A percentile compares a stretch with the other conserved stretches of the same genome.
Conservation (phyloP, 805 yeast species). For the Nakazawaea wickerhamii region DNA sequence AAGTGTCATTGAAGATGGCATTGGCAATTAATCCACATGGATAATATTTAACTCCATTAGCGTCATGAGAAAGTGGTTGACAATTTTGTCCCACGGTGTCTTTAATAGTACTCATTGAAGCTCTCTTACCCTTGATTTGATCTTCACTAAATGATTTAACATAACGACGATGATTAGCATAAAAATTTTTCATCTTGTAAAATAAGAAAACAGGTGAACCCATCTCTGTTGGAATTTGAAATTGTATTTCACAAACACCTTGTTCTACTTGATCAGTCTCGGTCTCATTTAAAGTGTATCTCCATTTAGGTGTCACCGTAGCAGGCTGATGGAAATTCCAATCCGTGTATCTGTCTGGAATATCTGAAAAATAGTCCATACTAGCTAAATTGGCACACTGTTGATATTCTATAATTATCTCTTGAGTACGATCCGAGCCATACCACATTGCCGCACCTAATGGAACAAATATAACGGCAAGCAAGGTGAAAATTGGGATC, state of each 20-base stretch:
- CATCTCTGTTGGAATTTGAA: constrained; percentile 67
- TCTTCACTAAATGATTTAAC: constrained; percentile 79
- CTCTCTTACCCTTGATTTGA: constrained; percentile 75
- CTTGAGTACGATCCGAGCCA: constrained; percentile 72
- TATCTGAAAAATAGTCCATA: constrained; percentile 36
- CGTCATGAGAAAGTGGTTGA: constrained; percentile 53
- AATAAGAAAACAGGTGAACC: constrained; percentile 72
- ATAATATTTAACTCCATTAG: constrained; percentile 49
- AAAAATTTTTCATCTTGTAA: constrained; percentile 81
- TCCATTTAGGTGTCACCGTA: constrained; percentile 60
- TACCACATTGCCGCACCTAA: constrained; percentile 81
- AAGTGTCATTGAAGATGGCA: constrained; percentile 74
- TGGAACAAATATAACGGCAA: constrained; percentile 84
- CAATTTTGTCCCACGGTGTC: constrained; percentile 55
- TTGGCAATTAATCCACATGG: constrained; percentile 87
- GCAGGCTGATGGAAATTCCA: constrained; percentile 49
- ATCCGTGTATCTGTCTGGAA: constrained; percentile 55
- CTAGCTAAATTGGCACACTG: constrained; percentile 52
- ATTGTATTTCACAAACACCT: constrained; percentile 63
- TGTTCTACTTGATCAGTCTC: constrained; percentile 38
- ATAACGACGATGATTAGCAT: constrained; percentile 90
- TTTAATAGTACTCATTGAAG: constrained; percentile 43
- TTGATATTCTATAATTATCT: constrained; percentile 71
- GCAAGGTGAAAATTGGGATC: constrained; percentile 69
- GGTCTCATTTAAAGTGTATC: constrained; percentile 35